These are phyloP conservation scores for Leishmania mexicana DNA, from an alignment of 208 protist species.

Conservation along the genomic window DNA sequence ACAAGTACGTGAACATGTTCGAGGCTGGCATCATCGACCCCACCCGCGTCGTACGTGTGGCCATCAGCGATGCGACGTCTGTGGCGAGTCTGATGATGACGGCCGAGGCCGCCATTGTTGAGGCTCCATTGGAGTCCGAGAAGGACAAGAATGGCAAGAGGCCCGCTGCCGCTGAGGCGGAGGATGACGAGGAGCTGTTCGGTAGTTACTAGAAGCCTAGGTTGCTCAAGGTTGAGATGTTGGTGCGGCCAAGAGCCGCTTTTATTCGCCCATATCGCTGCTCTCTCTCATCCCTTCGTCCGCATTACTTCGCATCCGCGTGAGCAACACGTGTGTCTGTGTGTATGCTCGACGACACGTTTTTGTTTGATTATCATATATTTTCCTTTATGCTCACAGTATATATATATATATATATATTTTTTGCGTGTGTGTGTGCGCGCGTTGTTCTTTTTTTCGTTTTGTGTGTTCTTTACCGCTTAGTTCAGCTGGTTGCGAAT, in stretches of 20 bases:
- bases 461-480: not conserved
- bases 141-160: slow-evolving; percentile 21
- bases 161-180: slow-evolving; percentile 14
- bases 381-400: not conserved
- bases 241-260: not conserved
- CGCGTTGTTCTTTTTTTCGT: not conserved
- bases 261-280: not conserved
- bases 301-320: not conserved
- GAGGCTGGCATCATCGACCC: slow-evolving; percentile 99
- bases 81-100: slow-evolving; percentile 99
- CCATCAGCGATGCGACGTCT: slow-evolving; percentile 95
- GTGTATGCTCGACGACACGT: not conserved
- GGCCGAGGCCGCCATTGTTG: slow-evolving; percentile 85
- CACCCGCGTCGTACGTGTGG: slow-evolving; percentile 98
- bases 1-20: slow-evolving; percentile 98
- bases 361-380: not conserved
- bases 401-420: too few relatives aligned
- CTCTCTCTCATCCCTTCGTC: not conserved
- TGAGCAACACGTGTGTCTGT: not conserved
- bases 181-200: slow-evolving; percentile 39
- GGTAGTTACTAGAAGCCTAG: slow-evolving; percentile 29
- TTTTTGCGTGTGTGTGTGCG: too few relatives aligned
- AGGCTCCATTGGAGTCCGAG: slow-evolving; percentile 44
- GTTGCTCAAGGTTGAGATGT: not conserved
- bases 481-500: not conserved